These are phyloP conservation scores for Aspergillus piperis DNA, from an alignment of 2,329 filamentous ascomycete species.

Conservation along the genomic window DNA sequence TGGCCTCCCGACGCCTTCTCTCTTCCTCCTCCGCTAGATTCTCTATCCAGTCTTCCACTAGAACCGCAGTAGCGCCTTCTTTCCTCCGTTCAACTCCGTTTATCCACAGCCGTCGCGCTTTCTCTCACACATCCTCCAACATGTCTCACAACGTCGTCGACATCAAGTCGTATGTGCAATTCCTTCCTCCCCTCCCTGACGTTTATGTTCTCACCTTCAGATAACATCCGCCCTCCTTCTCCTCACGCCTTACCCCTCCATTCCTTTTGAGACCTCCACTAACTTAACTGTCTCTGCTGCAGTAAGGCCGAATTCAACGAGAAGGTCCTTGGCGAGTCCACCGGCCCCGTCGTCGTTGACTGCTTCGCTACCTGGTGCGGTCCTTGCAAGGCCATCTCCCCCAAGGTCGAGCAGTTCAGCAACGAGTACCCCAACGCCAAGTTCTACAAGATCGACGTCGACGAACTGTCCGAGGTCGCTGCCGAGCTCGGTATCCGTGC, in stretches of 20 bases:
- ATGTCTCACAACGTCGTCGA: conserved; percentile 30
- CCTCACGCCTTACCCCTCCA: too few relatives aligned
- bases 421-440: conserved; percentile 59
- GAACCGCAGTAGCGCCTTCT: conserved; percentile 15
- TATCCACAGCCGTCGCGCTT: conserved; percentile 24
- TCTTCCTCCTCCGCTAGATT: conserved; percentile 18
- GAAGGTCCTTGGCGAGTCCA: conserved; percentile 46
- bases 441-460: conserved; percentile 92
- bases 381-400: conserved; percentile 89
- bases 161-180: conserved; percentile 29
- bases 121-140: conserved; percentile 31
- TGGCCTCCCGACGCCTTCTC: conserved; percentile 26
- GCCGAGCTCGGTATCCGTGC: conserved; percentile 78
- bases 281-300: conserved; percentile 6
- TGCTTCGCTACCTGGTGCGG: conserved; percentile 91
- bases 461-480: conserved; percentile 73
- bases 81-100: conserved; percentile 11
- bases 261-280: neutral
- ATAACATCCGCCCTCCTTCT: neutral
- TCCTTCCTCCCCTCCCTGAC: neutral
- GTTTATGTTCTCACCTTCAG: too few relatives aligned
- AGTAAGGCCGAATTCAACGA: conserved; percentile 63
- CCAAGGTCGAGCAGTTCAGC: conserved; percentile 66
- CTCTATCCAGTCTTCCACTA: conserved; percentile 17
- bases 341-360: conserved; percentile 73